phyloP scores from a whole-genome alignment of 2,329 filamentous ascomycete genomes.

The Orbilia quercus region DNA sequence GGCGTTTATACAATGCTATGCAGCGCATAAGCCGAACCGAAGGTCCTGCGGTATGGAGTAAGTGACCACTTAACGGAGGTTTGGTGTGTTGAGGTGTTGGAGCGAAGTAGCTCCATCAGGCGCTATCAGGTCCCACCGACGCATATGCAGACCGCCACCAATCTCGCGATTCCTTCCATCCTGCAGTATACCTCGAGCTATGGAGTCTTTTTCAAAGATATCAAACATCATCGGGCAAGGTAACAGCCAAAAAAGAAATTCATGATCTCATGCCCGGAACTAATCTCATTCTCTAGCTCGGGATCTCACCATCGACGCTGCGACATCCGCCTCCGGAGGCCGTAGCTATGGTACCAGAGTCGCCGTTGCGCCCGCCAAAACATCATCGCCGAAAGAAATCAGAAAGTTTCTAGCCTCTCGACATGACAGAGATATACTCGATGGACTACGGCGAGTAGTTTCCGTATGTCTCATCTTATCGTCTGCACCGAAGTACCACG shows the following conservation, averaged over 20 bases:
- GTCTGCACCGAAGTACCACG: neutral
- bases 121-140: too few relatives aligned
- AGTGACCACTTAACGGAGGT: neutral
- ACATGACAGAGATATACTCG: conserved; percentile 89
- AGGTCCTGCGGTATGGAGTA: too few relatives aligned
- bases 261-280: neutral
- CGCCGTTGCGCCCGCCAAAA: conserved; percentile 70
- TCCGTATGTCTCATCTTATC: conserved; percentile 70
- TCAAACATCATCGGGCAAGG: conserved; percentile 94
- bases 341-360: conserved; percentile 56
- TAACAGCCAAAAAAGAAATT: conserved; percentile 62
- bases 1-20: too few relatives aligned
- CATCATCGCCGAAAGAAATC: conserved; percentile 80
- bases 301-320: conserved; percentile 96
- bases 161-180: too few relatives aligned
- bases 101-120: too few relatives aligned
- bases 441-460: conserved; percentile 88
- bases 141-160: too few relatives aligned
- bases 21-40: too few relatives aligned
- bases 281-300: conserved; percentile 72
- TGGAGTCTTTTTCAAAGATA: conserved; percentile 97
- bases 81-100: conserved; percentile 1
- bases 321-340: conserved; percentile 80
- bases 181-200: conserved; percentile 64
- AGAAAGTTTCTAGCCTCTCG: conserved; percentile 95